phyloP scores from a whole-genome alignment of 2,329 filamentous ascomycete species.

The Neofusicoccum parvum region DNA sequence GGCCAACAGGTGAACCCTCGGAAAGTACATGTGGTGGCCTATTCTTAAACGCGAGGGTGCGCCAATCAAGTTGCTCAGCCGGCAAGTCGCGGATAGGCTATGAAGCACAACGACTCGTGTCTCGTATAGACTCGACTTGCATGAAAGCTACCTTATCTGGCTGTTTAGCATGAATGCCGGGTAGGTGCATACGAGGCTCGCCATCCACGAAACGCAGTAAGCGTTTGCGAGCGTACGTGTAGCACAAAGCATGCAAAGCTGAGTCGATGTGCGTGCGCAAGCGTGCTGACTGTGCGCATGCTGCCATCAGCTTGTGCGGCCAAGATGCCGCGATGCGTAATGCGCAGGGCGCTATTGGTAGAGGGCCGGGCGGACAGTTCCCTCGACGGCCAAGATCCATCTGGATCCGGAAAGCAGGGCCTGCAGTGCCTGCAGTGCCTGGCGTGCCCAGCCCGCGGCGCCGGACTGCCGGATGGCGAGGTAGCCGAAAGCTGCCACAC shows the following conservation, averaged over 20 bases:
- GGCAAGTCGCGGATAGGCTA: not conserved
- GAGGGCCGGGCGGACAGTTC: not conserved
- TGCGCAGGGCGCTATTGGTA: not conserved
- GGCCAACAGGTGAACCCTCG: too few species aligned
- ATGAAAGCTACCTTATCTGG: too few species aligned
- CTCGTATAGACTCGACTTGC: not conserved
- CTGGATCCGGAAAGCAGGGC: not conserved
- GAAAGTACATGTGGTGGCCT: too few species aligned
- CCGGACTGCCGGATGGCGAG: not conserved
- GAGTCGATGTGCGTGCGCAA: not conserved
- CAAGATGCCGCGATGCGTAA: not conserved
- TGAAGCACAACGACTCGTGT: not conserved
- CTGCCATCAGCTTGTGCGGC: not conserved
- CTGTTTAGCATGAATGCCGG: too few species aligned
- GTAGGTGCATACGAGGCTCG: too few species aligned
- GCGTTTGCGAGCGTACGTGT: not conserved
- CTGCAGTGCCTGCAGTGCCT: not conserved
- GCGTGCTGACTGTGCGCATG: not conserved
- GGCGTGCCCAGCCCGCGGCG: not conserved
- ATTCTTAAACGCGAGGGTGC: too few species aligned
- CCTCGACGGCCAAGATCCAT: not conserved
- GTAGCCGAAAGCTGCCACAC: conserved; percentile 10
- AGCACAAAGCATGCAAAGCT: not conserved
- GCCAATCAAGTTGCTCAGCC: not conserved
- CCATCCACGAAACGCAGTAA: too few species aligned